Percentiles rank a stretch among this genome's conserved stretches.
Conservation (phyloP, 768 basidiomycete genomes). For the Amanita inopinata region DNA sequence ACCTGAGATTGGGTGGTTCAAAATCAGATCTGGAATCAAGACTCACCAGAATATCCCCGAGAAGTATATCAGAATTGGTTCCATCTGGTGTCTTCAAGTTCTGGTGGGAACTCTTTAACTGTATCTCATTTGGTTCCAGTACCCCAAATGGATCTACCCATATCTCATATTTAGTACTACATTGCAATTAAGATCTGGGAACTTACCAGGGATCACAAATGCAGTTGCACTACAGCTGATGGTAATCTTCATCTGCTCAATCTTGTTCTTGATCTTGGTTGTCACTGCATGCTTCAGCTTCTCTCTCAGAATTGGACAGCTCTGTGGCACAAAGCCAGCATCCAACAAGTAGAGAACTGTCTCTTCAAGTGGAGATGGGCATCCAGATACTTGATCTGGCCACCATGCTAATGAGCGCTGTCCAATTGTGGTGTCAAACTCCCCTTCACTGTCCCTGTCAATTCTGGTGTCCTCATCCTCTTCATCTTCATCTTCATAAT, state of each 20-base stretch:
- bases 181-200: slow-evolving; percentile 20
- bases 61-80: slow-evolving; percentile 34
- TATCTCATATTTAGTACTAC: background rate
- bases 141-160: slow-evolving; percentile 41
- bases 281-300: slow-evolving; percentile 44
- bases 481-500: slow-evolving; percentile 27
- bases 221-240: slow-evolving; percentile 52
- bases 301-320: slow-evolving; percentile 37
- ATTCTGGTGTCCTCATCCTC: slow-evolving; percentile 26
- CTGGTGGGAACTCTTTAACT: slow-evolving; percentile 39
- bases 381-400: slow-evolving; percentile 54
- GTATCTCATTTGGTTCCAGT: slow-evolving; percentile 44
- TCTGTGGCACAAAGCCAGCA: slow-evolving; percentile 45
- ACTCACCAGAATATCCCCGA: slow-evolving; percentile 55
- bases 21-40: background rate
- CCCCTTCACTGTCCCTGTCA: slow-evolving; percentile 28
- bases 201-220: slow-evolving; percentile 49
- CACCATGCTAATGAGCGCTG: slow-evolving; percentile 57
- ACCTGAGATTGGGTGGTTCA: background rate
- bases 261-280: slow-evolving; percentile 30
- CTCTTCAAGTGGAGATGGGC: slow-evolving; percentile 55
- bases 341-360: slow-evolving; percentile 49
- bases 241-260: slow-evolving; percentile 35
- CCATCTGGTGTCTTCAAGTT: slow-evolving; percentile 34
- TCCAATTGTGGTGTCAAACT: slow-evolving; percentile 16